Percentiles rank a stretch among this genome's conserved stretches.
phyloP scores from a whole-genome alignment of 2,329 filamentous ascomycete genomes.

The Fusarium albidum region DNA sequence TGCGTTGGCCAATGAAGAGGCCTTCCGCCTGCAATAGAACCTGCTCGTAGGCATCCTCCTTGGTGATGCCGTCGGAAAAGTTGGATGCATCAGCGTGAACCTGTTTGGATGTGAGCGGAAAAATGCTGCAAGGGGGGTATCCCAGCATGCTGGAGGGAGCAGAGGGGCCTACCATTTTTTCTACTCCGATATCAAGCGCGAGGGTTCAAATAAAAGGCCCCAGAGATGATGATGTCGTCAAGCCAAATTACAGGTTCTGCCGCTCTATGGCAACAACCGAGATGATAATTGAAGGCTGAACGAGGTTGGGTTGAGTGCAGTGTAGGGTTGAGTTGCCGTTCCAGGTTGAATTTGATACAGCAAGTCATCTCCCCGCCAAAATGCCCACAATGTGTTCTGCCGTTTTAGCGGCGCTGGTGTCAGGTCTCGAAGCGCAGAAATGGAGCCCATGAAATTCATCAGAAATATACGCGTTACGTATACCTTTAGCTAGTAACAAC shows the following conservation, averaged over 20 bases:
- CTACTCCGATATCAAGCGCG: not conserved
- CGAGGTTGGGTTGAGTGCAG: conserved; percentile 28
- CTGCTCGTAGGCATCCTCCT: conserved; percentile 77
- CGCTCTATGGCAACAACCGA: not conserved
- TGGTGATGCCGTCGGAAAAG: conserved; percentile 72
- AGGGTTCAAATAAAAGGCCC: too few relatives aligned
- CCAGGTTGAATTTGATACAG: conserved; percentile 20
- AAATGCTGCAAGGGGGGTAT: not conserved
- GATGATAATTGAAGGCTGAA: conserved; percentile 4
- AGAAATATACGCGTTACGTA: not conserved
- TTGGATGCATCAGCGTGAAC: conserved; percentile 83
- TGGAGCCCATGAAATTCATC: not conserved
- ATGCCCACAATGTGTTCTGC: conserved; percentile 19
- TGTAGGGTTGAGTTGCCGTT: not conserved
- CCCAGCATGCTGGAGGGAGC: not conserved
- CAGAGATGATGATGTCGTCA: too few relatives aligned
- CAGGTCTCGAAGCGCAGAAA: not conserved
- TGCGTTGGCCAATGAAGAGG: conserved; percentile 76
- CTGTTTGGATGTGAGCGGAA: conserved; percentile 46
- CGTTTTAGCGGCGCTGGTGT: conserved; percentile 39
- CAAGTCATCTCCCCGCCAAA: conserved; percentile 31
- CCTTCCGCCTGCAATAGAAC: conserved; percentile 75
- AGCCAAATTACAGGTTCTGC: conserved; percentile 6
- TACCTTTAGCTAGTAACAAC: not conserved
- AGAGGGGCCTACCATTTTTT: conserved; percentile 27